Conservation (phyloP, 2,329 filamentous ascomycete genomes). For the Ophiognomonia clavigignenti-juglandacearum region DNA sequence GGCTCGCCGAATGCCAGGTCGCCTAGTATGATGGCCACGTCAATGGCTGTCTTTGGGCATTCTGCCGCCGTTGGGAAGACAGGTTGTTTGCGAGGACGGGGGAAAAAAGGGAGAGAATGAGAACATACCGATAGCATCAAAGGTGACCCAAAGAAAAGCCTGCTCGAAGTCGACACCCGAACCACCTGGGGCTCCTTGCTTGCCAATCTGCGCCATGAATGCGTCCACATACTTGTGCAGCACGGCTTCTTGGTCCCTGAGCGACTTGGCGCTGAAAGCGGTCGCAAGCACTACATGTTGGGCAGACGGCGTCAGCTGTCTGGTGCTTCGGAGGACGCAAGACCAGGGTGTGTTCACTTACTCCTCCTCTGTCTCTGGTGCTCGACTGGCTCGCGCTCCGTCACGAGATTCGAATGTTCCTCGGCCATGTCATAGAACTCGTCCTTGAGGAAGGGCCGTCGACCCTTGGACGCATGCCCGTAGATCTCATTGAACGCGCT, state of each 20-base stretch:
- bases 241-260: conserved; percentile 26
- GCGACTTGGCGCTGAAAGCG: conserved; percentile 22
- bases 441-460: conserved; percentile 16
- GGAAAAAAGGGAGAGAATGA: no score
- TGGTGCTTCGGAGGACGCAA: no score
- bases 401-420: conserved; percentile 21
- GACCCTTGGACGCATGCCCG: conserved; percentile 6
- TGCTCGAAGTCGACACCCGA: conserved; percentile 20
- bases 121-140: conserved; percentile 26
- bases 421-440: conserved; percentile 29
- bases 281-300: conserved; percentile 21
- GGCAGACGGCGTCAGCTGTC: no score
- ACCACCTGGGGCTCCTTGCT: background rate
- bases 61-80: no score
- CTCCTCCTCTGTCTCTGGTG: conserved; percentile 25
- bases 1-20: conserved; percentile 19
- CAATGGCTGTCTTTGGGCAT: background rate
- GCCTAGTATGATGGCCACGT: conserved; percentile 18
- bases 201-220: conserved; percentile 23
- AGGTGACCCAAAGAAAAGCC: conserved; percentile 23
- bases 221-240: conserved; percentile 25
- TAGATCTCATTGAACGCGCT: conserved; percentile 12
- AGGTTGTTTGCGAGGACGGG: background rate
- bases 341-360: no score
- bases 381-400: conserved; percentile 21